Base-by-base conservation (phyloP, 2,329 filamentous ascomycete species). In the Pseudogymnoascus sp. region DNA sequence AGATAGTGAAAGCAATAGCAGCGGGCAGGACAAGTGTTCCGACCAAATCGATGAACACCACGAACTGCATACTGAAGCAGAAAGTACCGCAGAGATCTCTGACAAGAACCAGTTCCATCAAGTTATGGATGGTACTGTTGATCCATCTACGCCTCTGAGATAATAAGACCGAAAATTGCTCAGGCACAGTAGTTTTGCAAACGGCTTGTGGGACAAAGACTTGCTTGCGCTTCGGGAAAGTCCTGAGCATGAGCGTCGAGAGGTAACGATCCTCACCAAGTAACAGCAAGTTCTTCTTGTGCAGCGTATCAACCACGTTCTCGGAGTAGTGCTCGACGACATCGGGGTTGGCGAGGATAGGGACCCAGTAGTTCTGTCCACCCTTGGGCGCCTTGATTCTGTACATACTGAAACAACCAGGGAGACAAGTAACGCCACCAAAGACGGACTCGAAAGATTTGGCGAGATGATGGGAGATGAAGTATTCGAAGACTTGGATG, bases 371-470 rank as follows among this genome's bases (percentile, higher is more conserved):
- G 80, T 99, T 97, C 75, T 97, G 92, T 25, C 90, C 93, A 68
- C 94, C 94, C 79, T 99, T 99, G 65, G 94, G 95, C 31, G 94
- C 90, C 78, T 99, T 99, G 84, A 99, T 97, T 72, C 94, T 90
- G 80, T 99, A 99, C 95, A 99, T 99, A 82, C 92, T 97, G 86
- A 99, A 99, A 81, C 94, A 99, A 67, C 94, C 94, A 14, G 94
- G 94, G 69, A 99, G 82, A 82, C 94, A 99, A 67, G 94, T 99
- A 65, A 99, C 94, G 89, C 94, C 94, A 77, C 94, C 94, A 76
- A 99, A 99, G 68, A 97, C 90, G 0, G 92, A 97, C 76, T 99
- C 94, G 77, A 99, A 99, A 3, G 93, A 92, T 78, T 99, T 99
- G 72, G 92, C 86, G 71, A 95, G 83, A 75, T 99, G 95, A 76